Evolutionary conservation across 345 rosid species (phyloP), one percentile per base, ranked within the genome.

Genomic region (Citrus mangshanensis): DNA sequence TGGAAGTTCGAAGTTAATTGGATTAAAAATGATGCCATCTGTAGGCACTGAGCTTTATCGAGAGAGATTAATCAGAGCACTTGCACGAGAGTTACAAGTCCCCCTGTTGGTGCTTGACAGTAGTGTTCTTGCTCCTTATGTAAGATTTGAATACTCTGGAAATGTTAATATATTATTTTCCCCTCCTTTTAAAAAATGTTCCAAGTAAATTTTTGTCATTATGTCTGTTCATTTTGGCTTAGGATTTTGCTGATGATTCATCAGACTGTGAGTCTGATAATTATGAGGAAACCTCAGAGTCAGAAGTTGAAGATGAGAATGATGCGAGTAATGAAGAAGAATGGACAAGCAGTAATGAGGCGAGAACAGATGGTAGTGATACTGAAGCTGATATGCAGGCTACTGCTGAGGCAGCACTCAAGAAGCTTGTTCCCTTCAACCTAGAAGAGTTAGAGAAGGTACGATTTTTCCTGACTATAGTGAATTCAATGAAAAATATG

Each of bases 21-120:
- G 32, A 54, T 68, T 72, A 66, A 35, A 55, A 13, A 64, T 70
- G 74, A 70, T 80, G 77, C 77, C 73, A 67, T 70, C 79, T 80
- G 27, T 85, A 95, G 99, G 98, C 73, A 94, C 98, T 19, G 98
- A 94, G 81, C 99, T 96, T 74, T 94, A 91, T 78, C 87, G 94
- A 40, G 99, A 96, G 86, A 89, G 99, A 86, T 68, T 93, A 82
- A 98, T 96, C 58, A 87, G 89, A 86, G 98, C 97, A 32, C 95
- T 94, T 82, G 99, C 99, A 58, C 92, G 74, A 68, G 97, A 94
- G 85, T 83, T 92, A 76, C 87, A 88, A 82, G 98, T 93, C 79
- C 95, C 98, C 25, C 78, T 96, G 77, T 80, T 96, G 87, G 88
- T 96, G 78, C 98, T 96, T 49, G 97, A 93, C 86, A 93, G 98